Conservation (phyloP, 495 filamentous ascomycete species). For the Daldinia bambusicola region DNA sequence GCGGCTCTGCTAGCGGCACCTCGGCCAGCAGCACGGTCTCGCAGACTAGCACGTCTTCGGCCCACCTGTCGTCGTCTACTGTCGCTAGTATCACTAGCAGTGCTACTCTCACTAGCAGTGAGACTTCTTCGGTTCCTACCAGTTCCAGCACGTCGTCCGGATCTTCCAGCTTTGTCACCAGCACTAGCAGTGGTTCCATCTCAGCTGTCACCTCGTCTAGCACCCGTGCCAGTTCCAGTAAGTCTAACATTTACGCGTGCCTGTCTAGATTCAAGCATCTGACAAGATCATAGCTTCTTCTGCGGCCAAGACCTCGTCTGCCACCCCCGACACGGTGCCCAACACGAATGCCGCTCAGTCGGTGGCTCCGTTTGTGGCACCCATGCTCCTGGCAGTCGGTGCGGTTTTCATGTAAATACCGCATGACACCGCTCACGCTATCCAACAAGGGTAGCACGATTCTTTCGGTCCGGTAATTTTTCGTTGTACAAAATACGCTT, state of each 20-base stretch:
- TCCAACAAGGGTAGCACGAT: conserved; percentile 6
- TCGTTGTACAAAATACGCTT: conserved; percentile 38
- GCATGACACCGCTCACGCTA: not conserved
- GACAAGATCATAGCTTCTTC: conserved; percentile 36
- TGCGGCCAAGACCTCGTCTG: conserved; percentile 32
- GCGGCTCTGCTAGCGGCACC: conserved; percentile 41
- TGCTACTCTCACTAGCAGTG: conserved; percentile 31
- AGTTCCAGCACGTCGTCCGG: conserved; percentile 31
- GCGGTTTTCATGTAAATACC: conserved; percentile 43
- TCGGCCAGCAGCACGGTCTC: conserved; percentile 41
- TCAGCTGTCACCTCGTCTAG: conserved; percentile 31
- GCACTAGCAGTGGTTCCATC: not conserved
- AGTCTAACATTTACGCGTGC: conserved; percentile 27
- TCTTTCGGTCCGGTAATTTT: conserved; percentile 4
- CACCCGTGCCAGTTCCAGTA: conserved; percentile 44
- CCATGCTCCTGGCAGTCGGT: conserved; percentile 43
- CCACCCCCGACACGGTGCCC: conserved; percentile 32
- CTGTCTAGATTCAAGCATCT: conserved; percentile 33
- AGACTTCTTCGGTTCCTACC: not conserved
- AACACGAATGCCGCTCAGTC: conserved; percentile 45
- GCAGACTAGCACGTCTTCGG: conserved; percentile 30
- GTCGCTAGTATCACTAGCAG: conserved; percentile 40
- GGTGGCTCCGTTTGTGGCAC: conserved; percentile 43
- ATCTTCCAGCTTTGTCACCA: conserved; percentile 28
- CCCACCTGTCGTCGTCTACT: conserved; percentile 37